A percentile compares a stretch with the other conserved stretches of the same genome.
These are phyloP conservation scores for Botrytis cinerea DNA, from an alignment of 2,329 filamentous ascomycete genomes.

Conservation along the genomic window DNA sequence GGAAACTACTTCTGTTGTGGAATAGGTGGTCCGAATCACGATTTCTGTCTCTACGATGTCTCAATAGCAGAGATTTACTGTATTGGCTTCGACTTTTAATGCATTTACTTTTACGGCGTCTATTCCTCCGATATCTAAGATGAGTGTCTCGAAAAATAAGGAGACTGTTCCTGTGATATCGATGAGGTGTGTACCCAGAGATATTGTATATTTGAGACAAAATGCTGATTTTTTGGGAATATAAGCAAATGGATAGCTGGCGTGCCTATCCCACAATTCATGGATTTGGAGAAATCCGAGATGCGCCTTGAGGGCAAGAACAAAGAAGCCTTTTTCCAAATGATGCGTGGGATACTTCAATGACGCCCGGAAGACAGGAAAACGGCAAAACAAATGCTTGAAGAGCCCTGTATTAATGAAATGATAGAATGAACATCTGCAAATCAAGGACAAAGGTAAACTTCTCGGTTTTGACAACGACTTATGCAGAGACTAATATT, in stretches of 20 bases:
- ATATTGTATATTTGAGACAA: neutral
- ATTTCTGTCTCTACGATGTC: neutral
- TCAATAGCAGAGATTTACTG: neutral
- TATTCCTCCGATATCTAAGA: neutral
- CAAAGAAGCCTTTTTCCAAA: slow-evolving; percentile 40
- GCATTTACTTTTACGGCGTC: neutral
- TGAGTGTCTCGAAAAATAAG: too few species aligned
- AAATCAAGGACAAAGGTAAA: neutral
- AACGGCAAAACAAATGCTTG: slow-evolving; percentile 41
- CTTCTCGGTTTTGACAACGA: neutral
- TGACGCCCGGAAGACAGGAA: slow-evolving; percentile 42
- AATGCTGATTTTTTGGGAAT: neutral
- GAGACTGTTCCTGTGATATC: too few species aligned
- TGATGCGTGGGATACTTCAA: slow-evolving; percentile 41
- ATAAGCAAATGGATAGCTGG: slow-evolving; percentile 11
- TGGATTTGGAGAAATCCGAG: slow-evolving; percentile 21
- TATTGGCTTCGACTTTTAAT: neutral
- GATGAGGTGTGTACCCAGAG: slow-evolving; percentile 29
- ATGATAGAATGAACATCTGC: neutral
- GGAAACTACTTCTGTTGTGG: neutral
- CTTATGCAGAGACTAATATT: neutral
- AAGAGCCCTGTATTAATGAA: slow-evolving; percentile 39
- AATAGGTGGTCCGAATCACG: neutral
- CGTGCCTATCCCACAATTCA: slow-evolving; percentile 11
- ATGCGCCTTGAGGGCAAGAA: slow-evolving; percentile 38